Evolutionary conservation across 495 filamentous ascomycete species (phyloP).

Genomic region (Neurospora pannonica): DNA sequence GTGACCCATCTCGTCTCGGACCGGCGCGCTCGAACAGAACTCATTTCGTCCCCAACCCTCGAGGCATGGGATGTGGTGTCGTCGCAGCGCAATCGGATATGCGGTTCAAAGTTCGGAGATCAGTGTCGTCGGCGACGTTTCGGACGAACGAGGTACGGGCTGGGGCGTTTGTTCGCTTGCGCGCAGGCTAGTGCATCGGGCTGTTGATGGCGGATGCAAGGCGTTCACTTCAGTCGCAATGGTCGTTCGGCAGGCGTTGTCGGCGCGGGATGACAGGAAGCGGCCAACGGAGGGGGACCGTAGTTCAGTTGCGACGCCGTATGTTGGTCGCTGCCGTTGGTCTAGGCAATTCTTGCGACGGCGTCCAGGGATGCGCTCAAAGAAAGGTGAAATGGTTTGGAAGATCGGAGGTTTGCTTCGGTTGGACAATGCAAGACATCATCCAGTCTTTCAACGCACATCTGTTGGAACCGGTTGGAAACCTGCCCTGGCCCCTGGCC

Average conservation of each 20-base stretch:
- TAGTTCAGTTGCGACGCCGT: background rate
- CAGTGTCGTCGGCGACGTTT: background rate
- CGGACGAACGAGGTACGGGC: background rate
- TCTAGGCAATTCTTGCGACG: background rate
- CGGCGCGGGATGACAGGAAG: background rate
- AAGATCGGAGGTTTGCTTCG: background rate
- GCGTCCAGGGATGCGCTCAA: background rate
- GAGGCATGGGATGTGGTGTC: background rate
- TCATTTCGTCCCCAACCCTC: background rate
- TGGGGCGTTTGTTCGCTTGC: background rate
- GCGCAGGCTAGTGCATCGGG: background rate
- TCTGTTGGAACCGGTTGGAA: background rate
- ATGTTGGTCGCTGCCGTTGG: background rate
- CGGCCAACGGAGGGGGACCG: background rate
- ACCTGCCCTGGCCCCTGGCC: background rate
- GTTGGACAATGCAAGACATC: background rate
- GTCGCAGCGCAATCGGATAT: background rate
- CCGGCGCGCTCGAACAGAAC: constrained; percentile 12
- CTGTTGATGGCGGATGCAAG: background rate
- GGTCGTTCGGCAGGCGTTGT: background rate
- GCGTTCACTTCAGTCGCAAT: background rate
- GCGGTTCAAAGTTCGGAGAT: background rate
- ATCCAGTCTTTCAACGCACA: background rate
- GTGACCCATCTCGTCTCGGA: constrained; percentile 37
- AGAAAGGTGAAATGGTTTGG: background rate